Evolutionary conservation across 2,329 filamentous ascomycete species (phyloP).

Genomic region (Neospermospora avenae): DNA sequence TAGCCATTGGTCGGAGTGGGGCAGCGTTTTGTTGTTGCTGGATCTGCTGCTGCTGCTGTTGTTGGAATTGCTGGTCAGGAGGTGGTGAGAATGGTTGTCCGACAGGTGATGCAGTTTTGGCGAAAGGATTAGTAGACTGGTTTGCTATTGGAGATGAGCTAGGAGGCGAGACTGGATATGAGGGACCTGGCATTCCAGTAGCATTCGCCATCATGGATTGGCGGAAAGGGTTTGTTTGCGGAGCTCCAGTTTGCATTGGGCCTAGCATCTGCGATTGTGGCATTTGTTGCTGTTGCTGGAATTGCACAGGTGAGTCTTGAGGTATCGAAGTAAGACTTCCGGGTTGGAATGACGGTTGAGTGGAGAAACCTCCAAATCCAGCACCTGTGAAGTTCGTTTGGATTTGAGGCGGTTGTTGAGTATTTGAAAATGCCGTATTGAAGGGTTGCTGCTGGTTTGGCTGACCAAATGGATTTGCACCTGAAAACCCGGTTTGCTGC

Average conservation of each 20-base stretch:
- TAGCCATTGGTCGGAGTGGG: conserved; percentile 54
- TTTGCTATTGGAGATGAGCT: conserved; percentile 48
- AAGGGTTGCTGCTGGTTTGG: conserved; percentile 38
- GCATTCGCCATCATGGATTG: conserved; percentile 70
- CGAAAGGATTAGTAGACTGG: conserved; percentile 84
- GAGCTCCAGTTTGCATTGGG: conserved; percentile 45
- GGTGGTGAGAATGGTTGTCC: conserved; percentile 36
- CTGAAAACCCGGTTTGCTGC: conserved; percentile 6
- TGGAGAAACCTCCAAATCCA: conserved; percentile 79
- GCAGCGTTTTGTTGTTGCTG: conserved; percentile 44
- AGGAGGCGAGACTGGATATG: conserved; percentile 41
- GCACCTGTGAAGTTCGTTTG: conserved; percentile 67
- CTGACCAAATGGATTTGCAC: conserved; percentile 3
- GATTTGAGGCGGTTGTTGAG: conserved; percentile 36
- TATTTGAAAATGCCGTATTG: conserved; percentile 29
- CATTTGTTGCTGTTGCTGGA: conserved; percentile 40
- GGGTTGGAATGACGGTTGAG: conserved; percentile 59
- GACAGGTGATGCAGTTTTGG: conserved; percentile 52
- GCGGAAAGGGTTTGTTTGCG: conserved; percentile 88
- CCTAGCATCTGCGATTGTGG: conserved; percentile 39
- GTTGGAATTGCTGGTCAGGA: conserved; percentile 30
- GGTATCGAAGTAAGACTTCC: conserved; percentile 53
- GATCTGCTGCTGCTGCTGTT: conserved; percentile 27
- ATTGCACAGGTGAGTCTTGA: conserved; percentile 52
- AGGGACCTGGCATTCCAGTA: conserved; percentile 45